Percentiles rank a stretch among this genome's conserved stretches.
Conservation (phyloP, 2,329 filamentous ascomycete genomes). For the Neonectria ditissima region DNA sequence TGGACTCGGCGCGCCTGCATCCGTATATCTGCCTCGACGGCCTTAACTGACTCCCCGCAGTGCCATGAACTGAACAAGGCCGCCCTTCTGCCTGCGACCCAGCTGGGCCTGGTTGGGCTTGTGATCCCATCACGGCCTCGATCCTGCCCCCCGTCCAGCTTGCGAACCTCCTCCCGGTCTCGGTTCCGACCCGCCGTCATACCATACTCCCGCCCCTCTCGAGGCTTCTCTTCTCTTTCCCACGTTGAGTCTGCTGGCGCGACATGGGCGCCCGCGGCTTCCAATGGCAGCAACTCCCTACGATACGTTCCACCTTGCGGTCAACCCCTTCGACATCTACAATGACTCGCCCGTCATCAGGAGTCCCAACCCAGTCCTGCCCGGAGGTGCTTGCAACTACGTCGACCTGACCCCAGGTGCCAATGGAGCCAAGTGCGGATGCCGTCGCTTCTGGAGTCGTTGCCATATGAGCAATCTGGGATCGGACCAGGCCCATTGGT, state of each 20-base stretch:
- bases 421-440: conserved; percentile 67
- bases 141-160: conserved; percentile 25
- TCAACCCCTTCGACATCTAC: conserved; percentile 67
- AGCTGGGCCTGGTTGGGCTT: conserved; percentile 50
- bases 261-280: conserved; percentile 45
- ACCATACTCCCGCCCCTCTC: conserved; percentile 2
- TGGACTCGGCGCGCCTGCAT: conserved; percentile 31
- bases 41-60: conserved; percentile 35
- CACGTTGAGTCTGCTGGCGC: conserved; percentile 33
- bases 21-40: conserved; percentile 15
- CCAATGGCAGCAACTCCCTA: conserved; percentile 67
- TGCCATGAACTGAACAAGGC: conserved; percentile 53
- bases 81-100: conserved; percentile 49
- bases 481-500: conserved; percentile 62
- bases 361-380: conserved; percentile 52
- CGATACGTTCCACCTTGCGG: conserved; percentile 57
- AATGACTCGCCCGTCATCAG: conserved; percentile 56
- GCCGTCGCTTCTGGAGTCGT: conserved; percentile 70
- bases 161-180: conserved; percentile 15
- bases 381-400: conserved; percentile 68
- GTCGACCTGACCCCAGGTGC: conserved; percentile 65
- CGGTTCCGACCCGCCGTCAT: not conserved
- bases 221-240: conserved; percentile 17
- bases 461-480: conserved; percentile 49
- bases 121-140: conserved; percentile 39